These are phyloP conservation scores for Lepiota brunneoincarnata DNA, from an alignment of 768 basidiomycete species.

Conservation along the genomic window DNA sequence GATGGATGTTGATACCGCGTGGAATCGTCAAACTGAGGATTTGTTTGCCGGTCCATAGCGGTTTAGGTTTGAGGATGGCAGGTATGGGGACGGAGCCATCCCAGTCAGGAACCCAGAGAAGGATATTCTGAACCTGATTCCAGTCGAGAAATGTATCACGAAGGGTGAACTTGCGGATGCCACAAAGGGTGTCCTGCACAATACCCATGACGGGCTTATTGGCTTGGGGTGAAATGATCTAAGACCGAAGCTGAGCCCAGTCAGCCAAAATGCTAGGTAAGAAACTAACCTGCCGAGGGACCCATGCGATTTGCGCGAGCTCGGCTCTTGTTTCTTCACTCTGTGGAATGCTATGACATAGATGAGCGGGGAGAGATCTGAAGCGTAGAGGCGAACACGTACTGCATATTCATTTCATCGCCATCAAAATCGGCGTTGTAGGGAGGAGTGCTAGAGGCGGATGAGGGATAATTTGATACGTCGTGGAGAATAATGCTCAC, in stretches of 20 bases:
- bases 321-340: constrained; percentile 98
- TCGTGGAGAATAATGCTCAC: constrained; percentile 46
- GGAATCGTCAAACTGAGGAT: constrained; percentile 90
- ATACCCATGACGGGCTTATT: constrained; percentile 99
- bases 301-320: constrained; percentile 98
- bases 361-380: constrained; percentile 7
- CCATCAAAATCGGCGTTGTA: constrained; percentile 99
- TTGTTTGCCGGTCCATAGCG: constrained; percentile 98
- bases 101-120: constrained; percentile 98
- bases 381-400: constrained; percentile 33
- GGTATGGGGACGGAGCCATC: constrained; percentile 91
- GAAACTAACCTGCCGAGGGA: constrained; percentile 79
- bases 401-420: constrained; percentile 99
- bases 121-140: constrained; percentile 94
- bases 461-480: constrained; percentile 24
- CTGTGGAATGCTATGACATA: constrained; percentile 76
- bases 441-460: constrained; percentile 72
- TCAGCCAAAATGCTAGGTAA: neutral
- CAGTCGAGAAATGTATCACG: constrained; percentile 96
- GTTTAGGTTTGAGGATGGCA: constrained; percentile 94
- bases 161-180: constrained; percentile 94
- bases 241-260: constrained; percentile 2
- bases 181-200: constrained; percentile 97
- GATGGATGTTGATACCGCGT: constrained; percentile 90
- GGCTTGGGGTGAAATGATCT: constrained; percentile 99